Evolutionary conservation across 495 filamentous ascomycete genomes (phyloP).

Genomic region (Thermochaetoides thermophila): DNA sequence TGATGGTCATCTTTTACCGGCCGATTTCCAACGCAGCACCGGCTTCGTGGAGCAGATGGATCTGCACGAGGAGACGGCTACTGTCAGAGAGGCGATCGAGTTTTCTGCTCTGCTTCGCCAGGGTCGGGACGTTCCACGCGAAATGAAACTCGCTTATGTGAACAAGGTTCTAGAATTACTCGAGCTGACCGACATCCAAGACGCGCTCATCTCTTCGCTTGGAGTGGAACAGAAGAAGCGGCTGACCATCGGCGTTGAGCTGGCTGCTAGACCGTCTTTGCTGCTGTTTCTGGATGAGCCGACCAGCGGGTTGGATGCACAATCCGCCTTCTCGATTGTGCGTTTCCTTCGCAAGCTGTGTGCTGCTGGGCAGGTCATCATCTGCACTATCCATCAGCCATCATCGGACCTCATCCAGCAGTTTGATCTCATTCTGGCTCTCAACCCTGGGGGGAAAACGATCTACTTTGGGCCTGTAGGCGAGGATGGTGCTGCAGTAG

Average conservation of each 20-base stretch:
- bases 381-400: slow-evolving; percentile 70
- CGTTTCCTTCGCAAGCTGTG: slow-evolving; percentile 75
- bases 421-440: slow-evolving; percentile 57
- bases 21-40: slow-evolving; percentile 64
- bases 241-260: slow-evolving; percentile 81
- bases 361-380: slow-evolving; percentile 56
- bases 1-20: slow-evolving; percentile 51
- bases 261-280: slow-evolving; percentile 72
- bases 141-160: slow-evolving; percentile 72
- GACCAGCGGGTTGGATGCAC: slow-evolving; percentile 72
- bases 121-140: slow-evolving; percentile 41
- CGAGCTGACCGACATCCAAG: slow-evolving; percentile 65
- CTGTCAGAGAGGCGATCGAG: slow-evolving; percentile 68
- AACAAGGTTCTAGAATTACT: slow-evolving; percentile 79
- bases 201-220: slow-evolving; percentile 68
- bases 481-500: slow-evolving; percentile 30
- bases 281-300: slow-evolving; percentile 69
- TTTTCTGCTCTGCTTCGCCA: slow-evolving; percentile 76
- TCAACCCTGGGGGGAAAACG: slow-evolving; percentile 53
- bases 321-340: slow-evolving; percentile 70
- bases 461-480: slow-evolving; percentile 56
- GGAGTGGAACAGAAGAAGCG: slow-evolving; percentile 48
- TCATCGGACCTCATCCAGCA: slow-evolving; percentile 58
- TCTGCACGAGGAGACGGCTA: slow-evolving; percentile 65
- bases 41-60: slow-evolving; percentile 86